Percentiles rank a stretch among this genome's conserved stretches.
These are phyloP conservation scores for Fraxinus floribunda DNA, from an alignment of 305 asterid genomes.

Conservation along the genomic window DNA sequence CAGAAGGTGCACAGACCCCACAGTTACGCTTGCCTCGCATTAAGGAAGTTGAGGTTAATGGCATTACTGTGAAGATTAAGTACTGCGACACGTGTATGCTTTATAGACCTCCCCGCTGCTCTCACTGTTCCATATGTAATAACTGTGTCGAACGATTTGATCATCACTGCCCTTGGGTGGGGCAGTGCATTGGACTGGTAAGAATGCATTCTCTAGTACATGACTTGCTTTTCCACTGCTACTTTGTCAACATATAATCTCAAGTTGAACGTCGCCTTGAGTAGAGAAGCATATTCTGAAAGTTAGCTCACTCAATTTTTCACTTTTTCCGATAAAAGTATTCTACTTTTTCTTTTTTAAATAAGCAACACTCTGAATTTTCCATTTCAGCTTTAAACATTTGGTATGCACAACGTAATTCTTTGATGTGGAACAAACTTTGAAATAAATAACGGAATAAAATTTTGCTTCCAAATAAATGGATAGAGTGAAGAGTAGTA, in stretches of 20 bases:
- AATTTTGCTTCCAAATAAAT: neutral
- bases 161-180: conserved; percentile 34
- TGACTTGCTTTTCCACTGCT: neutral
- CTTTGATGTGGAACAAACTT: neutral
- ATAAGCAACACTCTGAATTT: neutral
- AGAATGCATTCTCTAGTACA: neutral
- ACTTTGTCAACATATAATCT: neutral
- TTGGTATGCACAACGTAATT: neutral
- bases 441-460: neutral
- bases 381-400: neutral
- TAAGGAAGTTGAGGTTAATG: conserved; percentile 46
- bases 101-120: conserved; percentile 21
- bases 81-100: conserved; percentile 28
- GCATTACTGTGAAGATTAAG: conserved; percentile 24
- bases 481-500: neutral
- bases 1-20: conserved; percentile 49
- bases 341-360: no score
- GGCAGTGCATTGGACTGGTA: conserved; percentile 38
- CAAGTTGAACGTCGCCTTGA: neutral
- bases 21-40: conserved; percentile 49
- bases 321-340: neutral
- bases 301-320: neutral
- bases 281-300: neutral
- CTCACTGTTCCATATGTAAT: conserved; percentile 27
- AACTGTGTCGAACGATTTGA: conserved; percentile 32